Conservation (phyloP, 108 stramenopile genomes). For the Stephanodiscus minutulus region DNA sequence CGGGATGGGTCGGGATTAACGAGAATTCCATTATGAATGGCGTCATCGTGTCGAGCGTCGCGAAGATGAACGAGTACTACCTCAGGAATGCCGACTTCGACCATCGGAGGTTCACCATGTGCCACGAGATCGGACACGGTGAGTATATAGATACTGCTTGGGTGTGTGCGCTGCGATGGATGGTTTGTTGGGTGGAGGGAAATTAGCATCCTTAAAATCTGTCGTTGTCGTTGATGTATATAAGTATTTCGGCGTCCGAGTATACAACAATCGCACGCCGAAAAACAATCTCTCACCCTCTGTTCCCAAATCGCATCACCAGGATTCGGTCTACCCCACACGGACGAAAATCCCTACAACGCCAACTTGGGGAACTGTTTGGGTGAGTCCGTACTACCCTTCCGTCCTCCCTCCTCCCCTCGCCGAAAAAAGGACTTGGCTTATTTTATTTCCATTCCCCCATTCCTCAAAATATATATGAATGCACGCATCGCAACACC, state of each 20-base stretch:
- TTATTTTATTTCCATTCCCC: neutral
- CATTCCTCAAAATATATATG: no score
- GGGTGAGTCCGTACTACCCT: no score
- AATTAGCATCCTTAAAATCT: neutral
- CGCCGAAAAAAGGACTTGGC: neutral
- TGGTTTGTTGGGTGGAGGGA: neutral
- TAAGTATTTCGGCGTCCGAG: no score
- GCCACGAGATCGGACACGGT: constrained; percentile 51
- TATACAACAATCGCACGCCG: no score
- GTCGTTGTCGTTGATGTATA: no score
- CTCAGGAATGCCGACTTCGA: constrained; percentile 55
- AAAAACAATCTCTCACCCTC: no score
- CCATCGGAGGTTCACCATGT: constrained; percentile 62
- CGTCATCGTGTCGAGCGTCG: constrained; percentile 55
- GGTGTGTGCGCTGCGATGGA: neutral
- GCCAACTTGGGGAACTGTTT: constrained; percentile 67
- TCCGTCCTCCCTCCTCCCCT: neutral
- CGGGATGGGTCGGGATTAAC: constrained; percentile 81
- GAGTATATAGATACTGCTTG: no score
- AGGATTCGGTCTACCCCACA: constrained; percentile 82
- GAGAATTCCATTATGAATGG: constrained; percentile 42
- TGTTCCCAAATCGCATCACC: constrained; percentile 30
- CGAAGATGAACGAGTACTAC: constrained; percentile 85
- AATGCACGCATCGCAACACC: no score
- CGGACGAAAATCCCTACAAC: constrained; percentile 80